phyloP scores from a whole-genome alignment of 2,329 filamentous ascomycete species.

The Cytospora piceae region DNA sequence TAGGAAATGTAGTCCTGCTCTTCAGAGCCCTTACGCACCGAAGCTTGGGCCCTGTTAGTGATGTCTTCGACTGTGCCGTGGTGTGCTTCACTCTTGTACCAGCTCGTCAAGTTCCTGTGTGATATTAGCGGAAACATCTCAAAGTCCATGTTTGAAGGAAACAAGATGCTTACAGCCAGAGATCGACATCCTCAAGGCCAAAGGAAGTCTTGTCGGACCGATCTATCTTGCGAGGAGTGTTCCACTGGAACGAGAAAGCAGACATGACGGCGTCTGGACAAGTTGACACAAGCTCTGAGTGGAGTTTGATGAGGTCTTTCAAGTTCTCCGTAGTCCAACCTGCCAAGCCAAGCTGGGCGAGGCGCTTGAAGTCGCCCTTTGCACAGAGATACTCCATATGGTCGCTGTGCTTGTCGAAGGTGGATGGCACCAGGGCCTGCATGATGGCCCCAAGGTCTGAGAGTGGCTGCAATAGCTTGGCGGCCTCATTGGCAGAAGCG shows the following conservation, averaged over 20 bases:
- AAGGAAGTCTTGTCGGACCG: neutral
- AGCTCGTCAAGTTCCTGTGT: neutral
- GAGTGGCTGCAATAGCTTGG: neutral
- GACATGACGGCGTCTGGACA: slow-evolving; percentile 1
- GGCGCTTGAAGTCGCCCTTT: slow-evolving; percentile 1
- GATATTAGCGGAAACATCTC: neutral
- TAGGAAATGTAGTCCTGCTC: slow-evolving; percentile 5
- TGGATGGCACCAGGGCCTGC: slow-evolving; percentile 4
- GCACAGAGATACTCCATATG: neutral
- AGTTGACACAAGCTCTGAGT: neutral
- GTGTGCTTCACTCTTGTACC: neutral
- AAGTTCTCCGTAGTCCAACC: neutral
- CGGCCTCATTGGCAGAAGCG: neutral
- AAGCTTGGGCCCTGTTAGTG: neutral
- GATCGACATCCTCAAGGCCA: neutral
- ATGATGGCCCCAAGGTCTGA: neutral
- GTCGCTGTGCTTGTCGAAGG: slow-evolving; percentile 8
- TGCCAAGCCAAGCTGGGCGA: neutral
- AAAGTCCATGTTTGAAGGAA: neutral
- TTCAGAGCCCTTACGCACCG: neutral
- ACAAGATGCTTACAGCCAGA: slow-evolving; percentile 4
- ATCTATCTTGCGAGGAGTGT: neutral
- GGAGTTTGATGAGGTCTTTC: neutral
- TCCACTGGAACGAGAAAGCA: neutral
- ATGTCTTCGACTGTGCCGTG: neutral